Evolutionary conservation across 1,139 yeast genomes (phyloP).

Genomic region (Martiniozyma asiatica): DNA sequence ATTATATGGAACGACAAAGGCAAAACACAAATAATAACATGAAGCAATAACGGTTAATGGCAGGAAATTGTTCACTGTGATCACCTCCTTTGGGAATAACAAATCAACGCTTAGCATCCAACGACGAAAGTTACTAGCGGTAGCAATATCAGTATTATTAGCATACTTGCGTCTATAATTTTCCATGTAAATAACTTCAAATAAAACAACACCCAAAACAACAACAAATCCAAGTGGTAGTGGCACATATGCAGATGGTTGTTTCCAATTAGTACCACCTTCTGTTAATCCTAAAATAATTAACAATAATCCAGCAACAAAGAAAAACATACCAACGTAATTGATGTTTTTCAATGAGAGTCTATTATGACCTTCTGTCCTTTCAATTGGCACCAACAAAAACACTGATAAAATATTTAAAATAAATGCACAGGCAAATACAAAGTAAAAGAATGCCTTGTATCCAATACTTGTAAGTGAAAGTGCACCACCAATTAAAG

Average conservation of each 20-base stretch:
- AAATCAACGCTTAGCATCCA: conserved; percentile 13
- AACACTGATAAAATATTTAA: conserved; percentile 13
- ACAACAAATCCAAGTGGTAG: conserved; percentile 19
- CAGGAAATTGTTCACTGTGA: conserved; percentile 13
- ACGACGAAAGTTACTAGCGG: too few species aligned
- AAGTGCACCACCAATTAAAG: conserved; percentile 28
- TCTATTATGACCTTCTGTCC: conserved; percentile 11
- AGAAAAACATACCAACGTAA: conserved; percentile 18
- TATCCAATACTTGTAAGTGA: conserved; percentile 22
- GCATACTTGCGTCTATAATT: not conserved
- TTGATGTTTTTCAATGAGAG: conserved; percentile 19
- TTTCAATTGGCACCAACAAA: conserved; percentile 17
- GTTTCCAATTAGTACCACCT: conserved; percentile 24
- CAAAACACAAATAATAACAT: conserved; percentile 7
- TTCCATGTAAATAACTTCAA: not conserved
- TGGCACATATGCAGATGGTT: conserved; percentile 23
- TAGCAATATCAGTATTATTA: too few species aligned
- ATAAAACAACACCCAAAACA: conserved; percentile 5
- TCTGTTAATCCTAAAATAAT: conserved; percentile 25
- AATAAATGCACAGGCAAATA: conserved; percentile 17
- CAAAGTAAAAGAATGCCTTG: conserved; percentile 22
- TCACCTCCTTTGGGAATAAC: conserved; percentile 14
- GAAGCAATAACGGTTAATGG: conserved; percentile 8
- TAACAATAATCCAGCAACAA: conserved; percentile 23
- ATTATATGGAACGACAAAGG: too few species aligned